Evolutionary conservation across 73 alveolate species (phyloP), one percentile per base, ranked within the genome.

Genomic region (Tetrahymena malaccensis): DNA sequence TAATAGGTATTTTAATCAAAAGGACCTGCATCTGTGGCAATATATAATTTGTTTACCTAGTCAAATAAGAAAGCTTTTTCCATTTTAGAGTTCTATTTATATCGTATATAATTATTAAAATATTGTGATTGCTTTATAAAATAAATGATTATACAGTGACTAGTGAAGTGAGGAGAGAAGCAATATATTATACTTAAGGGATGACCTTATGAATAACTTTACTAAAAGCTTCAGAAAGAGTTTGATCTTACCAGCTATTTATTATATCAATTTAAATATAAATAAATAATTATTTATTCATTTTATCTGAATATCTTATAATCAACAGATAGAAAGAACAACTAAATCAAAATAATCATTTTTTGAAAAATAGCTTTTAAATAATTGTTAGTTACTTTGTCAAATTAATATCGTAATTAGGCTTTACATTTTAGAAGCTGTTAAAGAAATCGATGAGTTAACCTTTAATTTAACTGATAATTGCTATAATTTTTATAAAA

Each of bases 31-130:
- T 98, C 99, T 17, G 99, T 98, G 34, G 99, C 99, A 85, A 99
- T 96, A 97, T 97, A 99, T 85, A 99, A 96, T 94, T 99, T 99
- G 84, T 98, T 96, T 94, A 98, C 96, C 56, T 98, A 99, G 95
- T 99, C 99, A 93, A 99, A 98, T 58, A 99, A 93, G 97, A 97
- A 99, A 1, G 99, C 99, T 93, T 99, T 99, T 85, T 99, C 99
- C 89, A 99, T 98, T 95, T 97, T 98, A 58, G 99, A 98, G 70
- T 95, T 85, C 85, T 96, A 94, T 94, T 43, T 98, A 96, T 56
- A 96, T 93, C 94, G 98, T 40, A 99, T 34, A 99, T 94, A 98
- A 98, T 94, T 96, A 99, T 70, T 31, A 37, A 55, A 10, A 58
- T 93, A 5, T 84, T 43, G n/a, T n/a, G n/a, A n/a, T n/a, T n/a